Base-by-base conservation (phyloP, 495 filamentous ascomycete species). In the Trichodelitschia bisporula region DNA sequence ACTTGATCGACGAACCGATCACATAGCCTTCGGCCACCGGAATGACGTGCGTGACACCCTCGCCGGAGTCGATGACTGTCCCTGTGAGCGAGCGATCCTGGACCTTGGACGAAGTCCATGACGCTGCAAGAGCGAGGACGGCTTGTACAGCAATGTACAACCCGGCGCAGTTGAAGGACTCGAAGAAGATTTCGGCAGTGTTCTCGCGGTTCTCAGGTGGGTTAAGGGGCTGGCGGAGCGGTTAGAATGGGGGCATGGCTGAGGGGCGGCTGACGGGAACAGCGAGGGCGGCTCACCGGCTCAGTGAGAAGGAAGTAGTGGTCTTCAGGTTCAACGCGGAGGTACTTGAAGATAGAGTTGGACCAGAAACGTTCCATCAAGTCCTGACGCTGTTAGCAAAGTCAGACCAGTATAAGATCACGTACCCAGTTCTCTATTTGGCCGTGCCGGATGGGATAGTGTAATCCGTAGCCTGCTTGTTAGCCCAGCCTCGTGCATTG, bases 351-450 rank as follows among this genome's bases (percentile, higher is more conserved):
- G 54, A 97, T 97, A 16, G 89, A 95, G 55, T 92, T 93, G 28
- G 89, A 93, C 86, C 86, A 97, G 52, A 92, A 97, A 31, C 86
- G 69, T 48, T 97, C 86, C 86, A 97, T 97, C 40, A 89, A 74
- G 50, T 97, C 86, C 74, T 80, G 18, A 20, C 12, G 19, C 20
- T 10, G 31, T 33, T 27, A 38, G 51, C 30, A 53, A 40, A 26
- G 26, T 18, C 18, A 8, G 30, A 18, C 28, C 2, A 5, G 20
- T 17, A 23, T 10, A 23, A 10, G 6, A 21, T 12, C 35, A 36
- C 55, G 24, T 53, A 80, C 74, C 86, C 86, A 97, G 47, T 97
- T 91, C 54, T 97, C 86, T 44, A 97, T 73, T 56, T 95, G 89
- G 31, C 86, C 86, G 47, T 97, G 86, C 33, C 89, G 66, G 45